Evolutionary conservation across 2,329 filamentous ascomycete genomes (phyloP), one percentile per base, ranked within the genome.

Genomic region (Knoxdaviesia capensis): DNA sequence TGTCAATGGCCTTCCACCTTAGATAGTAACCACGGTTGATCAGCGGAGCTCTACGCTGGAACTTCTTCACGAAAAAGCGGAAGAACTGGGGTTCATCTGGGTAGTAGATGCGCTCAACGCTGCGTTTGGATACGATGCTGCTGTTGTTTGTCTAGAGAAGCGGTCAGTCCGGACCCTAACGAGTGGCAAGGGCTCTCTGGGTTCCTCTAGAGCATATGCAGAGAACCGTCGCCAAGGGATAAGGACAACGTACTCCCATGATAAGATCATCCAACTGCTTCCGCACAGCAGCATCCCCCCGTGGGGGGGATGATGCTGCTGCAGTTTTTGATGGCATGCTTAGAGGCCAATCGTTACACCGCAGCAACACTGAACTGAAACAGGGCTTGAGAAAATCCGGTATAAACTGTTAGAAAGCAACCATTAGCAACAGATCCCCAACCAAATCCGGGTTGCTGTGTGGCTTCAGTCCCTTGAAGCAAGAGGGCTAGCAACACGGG

Each of bases 21-120:
- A 94, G 62, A 73, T 84, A 85, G 53, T 93, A 94, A 40, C 85
- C 84, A 38, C 87, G 72, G 56, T 94, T 94, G 53, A 94, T 90
- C 41, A 94, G 65, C 1, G 88, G 86, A n/a, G 84, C 77, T 39
- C 87, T 69, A 46, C 85, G 69, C 57, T 85, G 77, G 49, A 81
- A 80, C 56, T 87, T 92, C 49, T 73, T 77, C 33, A 93, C 84
- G 57, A 94, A 94, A 54, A 84, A 79, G 39, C 81, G 78, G 50
- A 90, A 88, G 62, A 83, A 93, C 55, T 92, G 81, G 31, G 80
- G 73, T 52, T 92, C 76, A 46, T 74, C 52, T 10, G 79, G 68
- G 53, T 82, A 79, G 57, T 94, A 94, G 9, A 93, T 64, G 50
- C 78, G 78, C 54, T 94, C 86, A n/a, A 94, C 87, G 51, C 85